Conservation (phyloP, 345 rosid species). For the Ceriops zippeliana region DNA sequence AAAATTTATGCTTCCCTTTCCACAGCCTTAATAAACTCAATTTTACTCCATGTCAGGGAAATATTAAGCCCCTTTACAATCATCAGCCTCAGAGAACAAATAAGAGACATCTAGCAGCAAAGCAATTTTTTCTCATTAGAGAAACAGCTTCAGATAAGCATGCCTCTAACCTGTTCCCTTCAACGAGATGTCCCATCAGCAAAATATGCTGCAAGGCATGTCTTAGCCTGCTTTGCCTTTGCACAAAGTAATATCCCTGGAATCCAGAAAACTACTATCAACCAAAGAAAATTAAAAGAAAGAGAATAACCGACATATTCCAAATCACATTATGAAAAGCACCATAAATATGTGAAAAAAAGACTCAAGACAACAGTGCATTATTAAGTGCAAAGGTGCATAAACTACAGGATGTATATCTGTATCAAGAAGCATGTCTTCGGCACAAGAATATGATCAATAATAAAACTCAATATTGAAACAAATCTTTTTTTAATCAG, state of each 20-base stretch:
- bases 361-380: neutral
- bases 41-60: too few species aligned
- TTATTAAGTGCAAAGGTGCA: neutral
- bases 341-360: neutral
- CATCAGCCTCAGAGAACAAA: neutral
- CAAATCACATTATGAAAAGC: neutral
- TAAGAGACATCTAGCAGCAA: neutral
- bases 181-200: slow-evolving; percentile 75
- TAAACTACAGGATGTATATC: neutral
- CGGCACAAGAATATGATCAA: too few species aligned
- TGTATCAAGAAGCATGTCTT: neutral
- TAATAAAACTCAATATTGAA: too few species aligned
- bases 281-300: neutral
- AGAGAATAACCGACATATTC: neutral
- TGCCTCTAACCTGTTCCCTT: slow-evolving; percentile 41
- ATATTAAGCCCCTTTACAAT: neutral
- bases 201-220: slow-evolving; percentile 68
- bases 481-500: too few species aligned
- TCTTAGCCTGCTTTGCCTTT: slow-evolving; percentile 77
- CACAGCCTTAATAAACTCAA: neutral
- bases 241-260: slow-evolving; percentile 89
- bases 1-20: neutral
- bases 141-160: neutral
- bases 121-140: neutral
- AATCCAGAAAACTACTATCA: slow-evolving; percentile 18